phyloP scores from a whole-genome alignment of 306 rosid species.

The Quercus robur region DNA sequence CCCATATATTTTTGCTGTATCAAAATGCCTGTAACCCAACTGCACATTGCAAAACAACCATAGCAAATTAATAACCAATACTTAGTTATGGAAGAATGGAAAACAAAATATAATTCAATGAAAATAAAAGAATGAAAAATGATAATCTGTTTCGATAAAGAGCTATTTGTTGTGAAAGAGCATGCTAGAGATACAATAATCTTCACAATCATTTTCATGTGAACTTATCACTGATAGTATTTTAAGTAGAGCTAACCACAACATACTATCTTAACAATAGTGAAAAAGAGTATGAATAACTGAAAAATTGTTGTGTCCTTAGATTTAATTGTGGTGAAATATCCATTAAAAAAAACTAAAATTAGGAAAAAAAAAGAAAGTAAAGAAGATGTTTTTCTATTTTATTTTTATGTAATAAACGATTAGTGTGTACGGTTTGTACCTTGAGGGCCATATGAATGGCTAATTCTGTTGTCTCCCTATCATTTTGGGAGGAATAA shows the following conservation, averaged over 20 bases:
- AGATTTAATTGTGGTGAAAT: too few species aligned
- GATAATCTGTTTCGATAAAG: background rate
- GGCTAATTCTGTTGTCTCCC: conserved; percentile 55
- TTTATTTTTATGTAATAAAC: background rate
- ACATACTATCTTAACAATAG: too few species aligned
- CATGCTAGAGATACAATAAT: too few species aligned
- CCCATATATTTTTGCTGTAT: conserved; percentile 85
- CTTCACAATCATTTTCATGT: too few species aligned
- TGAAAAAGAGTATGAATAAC: too few species aligned
- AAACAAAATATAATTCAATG: background rate
- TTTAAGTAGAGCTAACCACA: too few species aligned
- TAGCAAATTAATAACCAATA: too few species aligned
- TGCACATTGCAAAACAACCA: conserved; percentile 19
- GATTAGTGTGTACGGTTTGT: background rate
- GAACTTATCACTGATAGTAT: too few species aligned
- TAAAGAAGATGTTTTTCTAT: background rate
- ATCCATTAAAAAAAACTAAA: background rate
- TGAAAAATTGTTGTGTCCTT: too few species aligned
- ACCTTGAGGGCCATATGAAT: conserved; percentile 80
- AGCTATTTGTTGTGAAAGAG: background rate
- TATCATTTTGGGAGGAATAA: conserved; percentile 61
- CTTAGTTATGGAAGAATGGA: too few species aligned
- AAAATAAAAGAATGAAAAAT: background rate
- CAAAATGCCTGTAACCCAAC: conserved; percentile 92
- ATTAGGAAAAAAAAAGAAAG: background rate